These are phyloP conservation scores for Schizothecium vesticola DNA, from an alignment of 495 filamentous ascomycete genomes.

Conservation along the genomic window DNA sequence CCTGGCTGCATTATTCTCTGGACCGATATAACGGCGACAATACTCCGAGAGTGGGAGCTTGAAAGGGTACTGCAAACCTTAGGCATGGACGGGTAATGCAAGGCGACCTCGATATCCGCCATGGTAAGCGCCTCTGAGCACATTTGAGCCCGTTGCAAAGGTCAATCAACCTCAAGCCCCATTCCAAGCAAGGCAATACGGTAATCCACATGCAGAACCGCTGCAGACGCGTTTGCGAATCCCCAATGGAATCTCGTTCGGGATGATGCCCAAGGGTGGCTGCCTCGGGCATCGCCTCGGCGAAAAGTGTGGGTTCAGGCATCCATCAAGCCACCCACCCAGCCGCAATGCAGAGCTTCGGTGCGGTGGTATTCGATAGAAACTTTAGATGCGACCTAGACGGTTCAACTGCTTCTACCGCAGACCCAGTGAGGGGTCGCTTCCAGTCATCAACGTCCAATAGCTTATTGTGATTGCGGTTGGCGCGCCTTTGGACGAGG, in stretches of 20 bases:
- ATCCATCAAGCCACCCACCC: background rate
- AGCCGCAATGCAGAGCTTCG: background rate
- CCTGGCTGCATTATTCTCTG: background rate
- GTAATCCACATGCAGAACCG: background rate
- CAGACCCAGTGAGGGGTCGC: background rate
- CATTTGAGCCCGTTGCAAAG: background rate
- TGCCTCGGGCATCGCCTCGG: background rate
- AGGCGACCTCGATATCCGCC: background rate
- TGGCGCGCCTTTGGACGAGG: background rate
- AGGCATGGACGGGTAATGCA: background rate
- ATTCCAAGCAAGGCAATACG: background rate
- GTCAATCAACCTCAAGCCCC: background rate
- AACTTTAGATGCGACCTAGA: background rate
- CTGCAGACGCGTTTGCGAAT: background rate
- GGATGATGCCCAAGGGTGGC: background rate
- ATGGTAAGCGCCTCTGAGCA: background rate
- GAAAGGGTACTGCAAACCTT: background rate
- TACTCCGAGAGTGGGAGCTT: background rate
- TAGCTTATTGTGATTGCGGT: too few relatives aligned
- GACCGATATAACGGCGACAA: background rate
- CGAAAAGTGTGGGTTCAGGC: background rate
- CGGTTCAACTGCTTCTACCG: background rate
- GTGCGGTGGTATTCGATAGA: background rate
- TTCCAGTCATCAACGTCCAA: background rate
- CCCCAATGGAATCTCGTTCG: background rate